Percentiles rank a stretch among this genome's conserved stretches.
Conservation (phyloP, 208 protist species). For the Wallacemonas rigidus region DNA sequence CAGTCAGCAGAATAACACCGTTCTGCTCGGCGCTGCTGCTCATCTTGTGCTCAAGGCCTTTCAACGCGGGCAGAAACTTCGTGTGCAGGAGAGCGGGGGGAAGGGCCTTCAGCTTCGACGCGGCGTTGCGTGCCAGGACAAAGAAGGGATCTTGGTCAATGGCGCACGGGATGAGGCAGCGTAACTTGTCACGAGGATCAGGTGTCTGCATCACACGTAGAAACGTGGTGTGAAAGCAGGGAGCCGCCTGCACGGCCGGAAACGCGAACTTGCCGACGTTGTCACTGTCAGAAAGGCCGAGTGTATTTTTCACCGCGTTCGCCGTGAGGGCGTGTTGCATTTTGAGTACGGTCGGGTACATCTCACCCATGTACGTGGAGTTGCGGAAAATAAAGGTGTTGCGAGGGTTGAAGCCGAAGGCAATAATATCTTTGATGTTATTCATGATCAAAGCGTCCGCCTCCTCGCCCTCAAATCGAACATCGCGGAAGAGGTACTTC, state of each 20-base stretch:
- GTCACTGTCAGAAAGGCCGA: slow-evolving; percentile 92
- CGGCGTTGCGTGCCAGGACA: slow-evolving; percentile 96
- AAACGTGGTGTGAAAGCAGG: slow-evolving; percentile 96
- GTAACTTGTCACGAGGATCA: slow-evolving; percentile 43
- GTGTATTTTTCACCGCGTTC: slow-evolving; percentile 93
- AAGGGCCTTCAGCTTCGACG: slow-evolving; percentile 82
- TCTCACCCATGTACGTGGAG: slow-evolving; percentile 95
- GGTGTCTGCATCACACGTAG: slow-evolving; percentile 84
- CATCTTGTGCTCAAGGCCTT: slow-evolving; percentile 97
- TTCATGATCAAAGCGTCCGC: slow-evolving; percentile 78
- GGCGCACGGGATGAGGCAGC: slow-evolving; percentile 98
- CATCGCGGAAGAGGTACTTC: slow-evolving; percentile 98
- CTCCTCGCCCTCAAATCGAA: slow-evolving; percentile 81
- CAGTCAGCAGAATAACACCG: slow-evolving; percentile 96
- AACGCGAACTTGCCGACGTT: slow-evolving; percentile 96
- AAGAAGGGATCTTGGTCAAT: slow-evolving; percentile 99
- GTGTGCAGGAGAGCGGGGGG: slow-evolving; percentile 97
- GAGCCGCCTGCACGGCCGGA: slow-evolving; percentile 97
- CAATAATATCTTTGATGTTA: slow-evolving; percentile 99
- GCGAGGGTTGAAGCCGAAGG: slow-evolving; percentile 97
- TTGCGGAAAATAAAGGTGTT: slow-evolving; percentile 99
- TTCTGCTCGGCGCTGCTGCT: slow-evolving; percentile 88
- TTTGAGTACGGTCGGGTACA: slow-evolving; percentile 95
- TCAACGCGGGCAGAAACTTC: slow-evolving; percentile 98
- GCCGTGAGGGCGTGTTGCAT: slow-evolving; percentile 93